Evolutionary conservation across 1,284 basidiomycete species (phyloP).

Genomic region (Boletellus sp.): DNA sequence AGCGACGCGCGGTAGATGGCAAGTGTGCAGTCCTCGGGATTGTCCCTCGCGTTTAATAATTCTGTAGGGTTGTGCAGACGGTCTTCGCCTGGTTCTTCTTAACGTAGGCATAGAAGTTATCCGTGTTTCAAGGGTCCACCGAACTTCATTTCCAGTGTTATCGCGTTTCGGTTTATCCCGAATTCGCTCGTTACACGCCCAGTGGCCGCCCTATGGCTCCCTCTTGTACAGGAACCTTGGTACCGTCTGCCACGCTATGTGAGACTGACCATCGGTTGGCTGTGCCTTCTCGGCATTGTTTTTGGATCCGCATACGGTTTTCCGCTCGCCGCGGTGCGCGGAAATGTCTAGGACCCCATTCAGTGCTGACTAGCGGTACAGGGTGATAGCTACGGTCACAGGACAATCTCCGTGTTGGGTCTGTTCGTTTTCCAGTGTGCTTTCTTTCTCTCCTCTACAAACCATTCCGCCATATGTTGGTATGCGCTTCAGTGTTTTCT

Average conservation of each 20-base stretch:
- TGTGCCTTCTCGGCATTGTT: slow-evolving; percentile 67
- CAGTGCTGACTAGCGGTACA: slow-evolving; percentile 27
- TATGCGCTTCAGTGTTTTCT: slow-evolving; percentile 21
- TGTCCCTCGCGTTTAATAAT: slow-evolving; percentile 14
- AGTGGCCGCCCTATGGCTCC: slow-evolving; percentile 62
- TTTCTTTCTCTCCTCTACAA: slow-evolving; percentile 63
- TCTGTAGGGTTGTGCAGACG: slow-evolving; percentile 66
- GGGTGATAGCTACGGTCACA: slow-evolving; percentile 69
- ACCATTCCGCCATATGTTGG: slow-evolving; percentile 67
- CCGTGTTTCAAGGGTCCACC: not conserved
- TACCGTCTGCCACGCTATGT: slow-evolving; percentile 56
- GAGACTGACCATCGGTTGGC: slow-evolving; percentile 67
- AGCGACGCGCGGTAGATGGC: slow-evolving; percentile 73
- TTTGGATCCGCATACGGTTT: slow-evolving; percentile 85
- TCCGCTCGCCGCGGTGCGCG: slow-evolving; percentile 51
- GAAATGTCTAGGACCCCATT: not conserved
- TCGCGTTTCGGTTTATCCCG: slow-evolving; percentile 78
- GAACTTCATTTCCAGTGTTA: slow-evolving; percentile 46
- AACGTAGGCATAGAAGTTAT: slow-evolving; percentile 39
- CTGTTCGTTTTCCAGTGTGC: slow-evolving; percentile 72
- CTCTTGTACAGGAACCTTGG: slow-evolving; percentile 64
- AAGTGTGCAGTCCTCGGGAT: slow-evolving; percentile 13
- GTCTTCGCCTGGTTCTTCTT: slow-evolving; percentile 80
- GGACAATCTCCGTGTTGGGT: slow-evolving; percentile 78
- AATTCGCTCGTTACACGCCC: slow-evolving; percentile 63